phyloP scores from a whole-genome alignment of 352 stramenopile genomes.

The Discostella stelligera region DNA sequence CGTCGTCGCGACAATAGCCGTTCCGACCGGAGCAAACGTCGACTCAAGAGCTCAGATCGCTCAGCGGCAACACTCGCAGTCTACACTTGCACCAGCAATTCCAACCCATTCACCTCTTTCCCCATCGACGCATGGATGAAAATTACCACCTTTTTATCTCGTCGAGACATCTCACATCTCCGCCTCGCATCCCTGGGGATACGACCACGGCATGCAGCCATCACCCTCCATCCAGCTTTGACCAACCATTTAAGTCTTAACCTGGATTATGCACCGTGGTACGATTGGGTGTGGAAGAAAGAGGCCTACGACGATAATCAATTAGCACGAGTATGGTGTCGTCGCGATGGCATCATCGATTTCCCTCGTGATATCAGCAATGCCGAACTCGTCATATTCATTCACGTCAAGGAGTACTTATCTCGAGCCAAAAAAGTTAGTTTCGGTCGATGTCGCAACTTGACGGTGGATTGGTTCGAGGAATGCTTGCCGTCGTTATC shows the following conservation, averaged over 20 bases:
- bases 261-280: constrained; percentile 42
- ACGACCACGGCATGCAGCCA: constrained; percentile 8
- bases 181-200: constrained; percentile 45
- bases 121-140: constrained; percentile 35
- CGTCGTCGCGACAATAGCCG: background rate
- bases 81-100: background rate
- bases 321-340: constrained; percentile 35
- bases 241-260: constrained; percentile 46
- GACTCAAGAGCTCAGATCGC: background rate
- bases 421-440: constrained; percentile 20
- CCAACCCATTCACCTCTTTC: constrained; percentile 24
- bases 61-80: background rate
- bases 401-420: constrained; percentile 34
- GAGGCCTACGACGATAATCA: constrained; percentile 26
- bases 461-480: constrained; percentile 43
- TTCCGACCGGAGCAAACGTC: background rate
- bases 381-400: constrained; percentile 44
- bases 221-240: constrained; percentile 38
- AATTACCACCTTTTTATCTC: constrained; percentile 30
- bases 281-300: constrained; percentile 51
- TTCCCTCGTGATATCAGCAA: constrained; percentile 43
- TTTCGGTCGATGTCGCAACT: constrained; percentile 37
- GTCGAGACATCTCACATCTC: constrained; percentile 36
- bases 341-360: constrained; percentile 28
- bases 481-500: constrained; percentile 20